A percentile compares a stretch with the other conserved stretches of the same genome.
Conservation (phyloP, 306 rosid genomes). For the Neltuma alba region DNA sequence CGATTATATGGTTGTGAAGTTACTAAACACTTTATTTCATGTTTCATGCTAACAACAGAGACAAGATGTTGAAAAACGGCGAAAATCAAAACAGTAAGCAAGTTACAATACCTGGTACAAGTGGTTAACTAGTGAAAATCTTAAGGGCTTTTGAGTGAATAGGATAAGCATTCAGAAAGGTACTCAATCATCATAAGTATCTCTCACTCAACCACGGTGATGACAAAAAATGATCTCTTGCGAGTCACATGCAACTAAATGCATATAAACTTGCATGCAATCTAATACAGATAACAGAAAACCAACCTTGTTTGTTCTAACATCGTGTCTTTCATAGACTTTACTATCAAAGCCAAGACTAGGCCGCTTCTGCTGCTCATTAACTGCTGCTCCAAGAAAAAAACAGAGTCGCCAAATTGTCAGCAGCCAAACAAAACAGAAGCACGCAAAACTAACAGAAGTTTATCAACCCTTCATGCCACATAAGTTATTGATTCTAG, state of each 20-base stretch:
- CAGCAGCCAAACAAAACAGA: conserved; percentile 35
- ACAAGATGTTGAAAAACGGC: conserved; percentile 15
- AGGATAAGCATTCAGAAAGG: not conserved
- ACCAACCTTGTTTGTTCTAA: conserved; percentile 76
- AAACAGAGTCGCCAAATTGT: conserved; percentile 35
- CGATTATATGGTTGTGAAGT: not conserved
- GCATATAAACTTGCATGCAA: conserved; percentile 22
- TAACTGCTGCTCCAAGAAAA: conserved; percentile 53
- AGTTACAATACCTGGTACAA: not conserved
- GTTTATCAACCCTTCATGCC: conserved; percentile 11
- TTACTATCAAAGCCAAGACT: conserved; percentile 65
- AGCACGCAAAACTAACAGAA: not conserved
- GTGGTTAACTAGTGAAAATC: not conserved
- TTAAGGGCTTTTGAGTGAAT: not conserved
- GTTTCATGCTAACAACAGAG: conserved; percentile 17
- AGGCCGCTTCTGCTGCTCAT: conserved; percentile 82
- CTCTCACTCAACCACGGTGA: not conserved
- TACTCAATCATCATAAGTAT: conserved; percentile 23
- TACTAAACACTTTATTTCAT: conserved; percentile 2
- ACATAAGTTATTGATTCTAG: not conserved
- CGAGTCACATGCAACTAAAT: conserved; percentile 9
- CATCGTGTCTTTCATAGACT: conserved; percentile 72
- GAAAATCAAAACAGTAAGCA: not conserved
- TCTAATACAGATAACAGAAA: conserved; percentile 24
- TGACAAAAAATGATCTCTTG: not conserved